These are phyloP conservation scores for Rusavskia elegans DNA, from an alignment of 495 filamentous ascomycete species.

Conservation along the genomic window DNA sequence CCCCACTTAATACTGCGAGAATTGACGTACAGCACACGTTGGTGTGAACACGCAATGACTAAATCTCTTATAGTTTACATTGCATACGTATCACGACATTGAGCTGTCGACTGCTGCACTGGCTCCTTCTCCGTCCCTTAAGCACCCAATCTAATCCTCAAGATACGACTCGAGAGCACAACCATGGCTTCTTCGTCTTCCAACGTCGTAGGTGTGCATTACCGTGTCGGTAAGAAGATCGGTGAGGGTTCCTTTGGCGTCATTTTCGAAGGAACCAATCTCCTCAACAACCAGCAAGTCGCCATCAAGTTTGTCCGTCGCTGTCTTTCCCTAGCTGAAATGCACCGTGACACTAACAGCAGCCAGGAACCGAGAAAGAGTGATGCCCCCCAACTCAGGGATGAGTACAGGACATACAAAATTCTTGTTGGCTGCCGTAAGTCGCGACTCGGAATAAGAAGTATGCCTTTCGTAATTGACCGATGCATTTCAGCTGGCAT, in stretches of 20 bases:
- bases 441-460: constrained; percentile 26
- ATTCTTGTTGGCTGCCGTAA: constrained; percentile 97
- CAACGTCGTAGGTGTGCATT: constrained; percentile 98
- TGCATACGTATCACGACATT: too few species aligned
- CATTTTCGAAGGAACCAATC: constrained; percentile 96
- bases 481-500: constrained; percentile 56
- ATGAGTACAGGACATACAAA: constrained; percentile 99
- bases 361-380: constrained; percentile 90
- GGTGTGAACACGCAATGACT: too few species aligned
- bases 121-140: too few species aligned
- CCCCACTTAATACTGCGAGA: too few species aligned
- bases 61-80: too few species aligned
- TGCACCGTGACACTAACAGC: too few species aligned
- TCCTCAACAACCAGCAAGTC: constrained; percentile 97
- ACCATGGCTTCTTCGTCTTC: constrained; percentile 85
- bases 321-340: too few species aligned
- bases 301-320: constrained; percentile 95
- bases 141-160: too few species aligned
- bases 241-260: constrained; percentile 98
- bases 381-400: constrained; percentile 91
- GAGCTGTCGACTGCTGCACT: too few species aligned
- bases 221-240: constrained; percentile 98
- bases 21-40: too few species aligned
- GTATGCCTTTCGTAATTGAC: background rate
- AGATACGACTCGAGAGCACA: background rate